Conservation (phyloP, 2,329 filamentous ascomycete species). For the Cladophialophora exuberans region DNA sequence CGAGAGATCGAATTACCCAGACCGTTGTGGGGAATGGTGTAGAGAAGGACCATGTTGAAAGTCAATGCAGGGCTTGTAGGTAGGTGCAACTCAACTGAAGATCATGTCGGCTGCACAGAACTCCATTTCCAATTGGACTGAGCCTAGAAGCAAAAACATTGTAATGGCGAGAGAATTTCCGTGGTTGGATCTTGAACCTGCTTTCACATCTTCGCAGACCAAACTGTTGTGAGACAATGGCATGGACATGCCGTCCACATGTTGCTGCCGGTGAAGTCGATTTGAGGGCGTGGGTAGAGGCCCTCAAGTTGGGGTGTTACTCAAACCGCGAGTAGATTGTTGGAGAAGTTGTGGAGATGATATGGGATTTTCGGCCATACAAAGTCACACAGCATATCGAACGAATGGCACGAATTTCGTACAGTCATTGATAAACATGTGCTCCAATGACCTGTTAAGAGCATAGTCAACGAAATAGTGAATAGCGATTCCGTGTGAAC, state of each 20-base stretch:
- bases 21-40: constrained; percentile 41
- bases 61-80: neutral
- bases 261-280: neutral
- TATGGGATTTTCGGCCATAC: neutral
- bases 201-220: neutral
- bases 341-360: constrained; percentile 8
- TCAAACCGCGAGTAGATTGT: neutral
- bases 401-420: constrained; percentile 12
- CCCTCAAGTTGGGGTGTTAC: neutral
- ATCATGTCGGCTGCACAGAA: neutral
- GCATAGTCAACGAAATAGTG: neutral
- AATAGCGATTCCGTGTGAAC: too few species aligned
- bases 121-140: constrained; percentile 1
- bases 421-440: constrained; percentile 18
- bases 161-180: neutral
- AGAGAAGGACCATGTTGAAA: constrained; percentile 1
- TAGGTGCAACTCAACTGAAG: neutral
- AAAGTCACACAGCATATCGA: constrained; percentile 12
- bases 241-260: too few species aligned
- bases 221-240: neutral
- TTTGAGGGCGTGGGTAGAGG: too few species aligned
- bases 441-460: neutral
- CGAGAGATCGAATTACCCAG: constrained; percentile 36
- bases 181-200: neutral
- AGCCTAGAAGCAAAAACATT: neutral